Evolutionary conservation across 352 stramenopile genomes (phyloP).

Genomic region (Peronospora farinosa): DNA sequence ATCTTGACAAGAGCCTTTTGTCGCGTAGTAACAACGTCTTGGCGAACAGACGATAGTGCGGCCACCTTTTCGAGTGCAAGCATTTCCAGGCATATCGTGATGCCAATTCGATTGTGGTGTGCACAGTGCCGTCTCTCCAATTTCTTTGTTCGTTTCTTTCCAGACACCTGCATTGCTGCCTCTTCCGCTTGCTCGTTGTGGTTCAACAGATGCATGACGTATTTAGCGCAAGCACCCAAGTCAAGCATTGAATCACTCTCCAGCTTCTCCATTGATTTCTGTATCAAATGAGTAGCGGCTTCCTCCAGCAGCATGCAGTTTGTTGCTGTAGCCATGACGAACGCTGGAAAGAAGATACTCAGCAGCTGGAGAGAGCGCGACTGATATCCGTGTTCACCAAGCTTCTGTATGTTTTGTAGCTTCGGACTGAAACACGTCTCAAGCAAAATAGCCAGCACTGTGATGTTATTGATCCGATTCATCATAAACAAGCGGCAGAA

Average conservation of each 20-base stretch:
- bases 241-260: constrained; percentile 42
- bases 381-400: constrained; percentile 52
- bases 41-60: constrained; percentile 18
- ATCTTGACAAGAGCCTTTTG: constrained; percentile 58
- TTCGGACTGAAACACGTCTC: constrained; percentile 67
- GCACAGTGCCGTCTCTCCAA: constrained; percentile 32
- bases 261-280: constrained; percentile 52
- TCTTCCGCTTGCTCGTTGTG: constrained; percentile 37
- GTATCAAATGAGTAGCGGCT: constrained; percentile 51
- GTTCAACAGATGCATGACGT: constrained; percentile 52
- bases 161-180: constrained; percentile 6
- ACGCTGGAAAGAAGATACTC: constrained; percentile 71
- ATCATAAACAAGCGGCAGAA: constrained; percentile 74
- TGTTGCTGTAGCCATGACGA: constrained; percentile 38
- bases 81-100: constrained; percentile 69
- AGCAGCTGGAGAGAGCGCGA: constrained; percentile 61
- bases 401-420: constrained; percentile 47
- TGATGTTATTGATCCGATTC: constrained; percentile 57
- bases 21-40: constrained; percentile 31
- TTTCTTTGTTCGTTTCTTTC: constrained; percentile 21
- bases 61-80: constrained; percentile 51
- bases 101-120: constrained; percentile 66
- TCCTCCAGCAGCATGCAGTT: constrained; percentile 67
- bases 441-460: constrained; percentile 56
- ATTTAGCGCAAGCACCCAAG: constrained; percentile 46